A percentile compares a stretch with the other conserved stretches of the same genome.
Evolutionary conservation across 257 asterid genomes (phyloP).

Genomic region (Lithospermum erythrorhizon): DNA sequence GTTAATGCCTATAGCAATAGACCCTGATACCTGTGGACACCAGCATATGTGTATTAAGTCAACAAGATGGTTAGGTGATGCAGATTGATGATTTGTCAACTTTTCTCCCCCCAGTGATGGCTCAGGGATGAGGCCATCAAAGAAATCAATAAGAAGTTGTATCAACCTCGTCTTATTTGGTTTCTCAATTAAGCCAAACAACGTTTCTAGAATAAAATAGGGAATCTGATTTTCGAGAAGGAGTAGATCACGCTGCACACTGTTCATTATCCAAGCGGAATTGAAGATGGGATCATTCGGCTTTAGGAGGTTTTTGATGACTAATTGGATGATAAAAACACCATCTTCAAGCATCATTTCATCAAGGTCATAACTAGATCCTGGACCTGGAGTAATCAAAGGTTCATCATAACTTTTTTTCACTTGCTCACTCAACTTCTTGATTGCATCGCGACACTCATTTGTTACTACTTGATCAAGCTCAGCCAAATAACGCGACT

Average conservation of each 20-base stretch:
- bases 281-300: conserved; percentile 1
- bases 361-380: no score
- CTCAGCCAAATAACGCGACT: not conserved
- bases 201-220: not conserved
- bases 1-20: no score
- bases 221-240: conserved; percentile 13
- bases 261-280: conserved; percentile 3
- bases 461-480: not conserved
- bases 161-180: not conserved
- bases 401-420: no score
- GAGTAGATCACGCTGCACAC: conserved; percentile 2
- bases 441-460: not conserved
- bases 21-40: no score
- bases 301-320: not conserved
- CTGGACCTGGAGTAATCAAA: no score
- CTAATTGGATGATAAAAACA: not conserved
- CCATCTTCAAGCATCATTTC: no score
- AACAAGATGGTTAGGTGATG: no score
- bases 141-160: conserved; percentile 4
- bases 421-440: no score
- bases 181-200: conserved; percentile 4
- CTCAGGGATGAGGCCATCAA: conserved; percentile 2
- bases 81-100: no score
- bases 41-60: no score
- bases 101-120: conserved; percentile 1